Evolutionary conservation across 2,329 filamentous ascomycete genomes (phyloP).

Genomic region (Neonectria coccinea): DNA sequence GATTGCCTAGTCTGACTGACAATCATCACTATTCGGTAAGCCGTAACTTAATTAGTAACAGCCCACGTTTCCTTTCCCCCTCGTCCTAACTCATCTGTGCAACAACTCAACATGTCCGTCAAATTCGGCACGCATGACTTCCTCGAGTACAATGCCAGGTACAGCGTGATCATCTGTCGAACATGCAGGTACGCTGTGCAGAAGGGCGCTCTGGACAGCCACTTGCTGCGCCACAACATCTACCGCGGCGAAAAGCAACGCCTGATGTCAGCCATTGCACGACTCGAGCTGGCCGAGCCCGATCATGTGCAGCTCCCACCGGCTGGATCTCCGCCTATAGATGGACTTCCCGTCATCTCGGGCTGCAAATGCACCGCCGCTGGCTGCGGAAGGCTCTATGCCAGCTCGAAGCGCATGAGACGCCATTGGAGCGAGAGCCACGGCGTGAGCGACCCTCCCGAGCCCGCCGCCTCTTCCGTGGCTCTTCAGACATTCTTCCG

Average conservation of each 20-base stretch:
- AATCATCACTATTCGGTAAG: neutral
- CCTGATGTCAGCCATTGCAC: neutral
- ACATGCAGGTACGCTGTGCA: neutral
- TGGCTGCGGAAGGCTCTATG: conserved; percentile 48
- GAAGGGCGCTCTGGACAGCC: neutral
- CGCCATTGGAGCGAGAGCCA: conserved; percentile 48
- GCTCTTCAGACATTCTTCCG: conserved; percentile 53
- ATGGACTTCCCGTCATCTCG: conserved; percentile 26
- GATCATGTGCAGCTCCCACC: neutral
- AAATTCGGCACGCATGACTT: neutral
- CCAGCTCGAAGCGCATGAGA: conserved; percentile 51
- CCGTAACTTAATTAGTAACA: too few species aligned
- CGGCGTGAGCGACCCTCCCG: conserved; percentile 24
- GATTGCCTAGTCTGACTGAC: neutral
- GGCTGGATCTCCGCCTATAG: neutral
- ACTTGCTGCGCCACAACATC: neutral
- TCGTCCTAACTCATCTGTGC: too few species aligned
- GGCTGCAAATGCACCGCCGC: conserved; percentile 46
- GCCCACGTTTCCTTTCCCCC: too few species aligned
- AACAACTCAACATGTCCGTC: neutral
- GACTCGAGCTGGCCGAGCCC: neutral
- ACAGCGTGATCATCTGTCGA: neutral
- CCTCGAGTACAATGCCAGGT: neutral
- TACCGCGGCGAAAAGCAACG: neutral
- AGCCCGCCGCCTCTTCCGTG: conserved; percentile 32